These are phyloP conservation scores for Ricinus communis DNA, from an alignment of 345 rosid genomes.

Conservation along the genomic window DNA sequence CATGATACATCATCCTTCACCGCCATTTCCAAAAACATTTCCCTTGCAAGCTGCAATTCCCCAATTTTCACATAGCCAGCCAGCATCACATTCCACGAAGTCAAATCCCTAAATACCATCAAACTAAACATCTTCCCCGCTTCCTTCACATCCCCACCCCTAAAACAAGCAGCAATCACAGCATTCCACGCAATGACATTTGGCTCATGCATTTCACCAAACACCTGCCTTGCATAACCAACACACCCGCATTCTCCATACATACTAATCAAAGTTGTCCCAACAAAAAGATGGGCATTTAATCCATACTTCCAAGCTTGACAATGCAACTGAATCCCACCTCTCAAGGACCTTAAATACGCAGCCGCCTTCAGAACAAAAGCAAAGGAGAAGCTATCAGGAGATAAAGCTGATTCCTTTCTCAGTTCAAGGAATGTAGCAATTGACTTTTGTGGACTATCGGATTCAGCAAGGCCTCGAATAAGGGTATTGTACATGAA, in stretches of 20 bases:
- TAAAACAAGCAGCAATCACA: slow-evolving; percentile 42
- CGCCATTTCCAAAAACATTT: slow-evolving; percentile 67
- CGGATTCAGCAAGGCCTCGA: slow-evolving; percentile 60
- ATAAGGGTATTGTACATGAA: slow-evolving; percentile 77
- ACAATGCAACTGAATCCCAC: slow-evolving; percentile 61
- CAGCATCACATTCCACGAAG: slow-evolving; percentile 94
- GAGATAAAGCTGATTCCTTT: slow-evolving; percentile 34
- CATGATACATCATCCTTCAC: slow-evolving; percentile 57
- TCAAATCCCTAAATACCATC: slow-evolving; percentile 47
- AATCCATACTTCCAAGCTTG: slow-evolving; percentile 46
- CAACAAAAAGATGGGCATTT: slow-evolving; percentile 52
- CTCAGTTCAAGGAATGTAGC: slow-evolving; percentile 44
- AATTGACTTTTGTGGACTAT: slow-evolving; percentile 41
- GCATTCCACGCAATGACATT: slow-evolving; percentile 74
- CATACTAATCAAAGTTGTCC: slow-evolving; percentile 88
- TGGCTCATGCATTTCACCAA: slow-evolving; percentile 53
- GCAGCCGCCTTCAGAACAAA: slow-evolving; percentile 63
- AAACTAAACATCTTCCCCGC: slow-evolving; percentile 36
- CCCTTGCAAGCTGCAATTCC: slow-evolving; percentile 62
- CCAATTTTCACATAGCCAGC: slow-evolving; percentile 73
- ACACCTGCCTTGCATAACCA: slow-evolving; percentile 54
- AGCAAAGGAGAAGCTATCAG: slow-evolving; percentile 73
- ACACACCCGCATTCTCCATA: slow-evolving; percentile 78
- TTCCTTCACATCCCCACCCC: slow-evolving; percentile 33
- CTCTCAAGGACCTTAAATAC: slow-evolving; percentile 38